phyloP scores from a whole-genome alignment of 2,329 filamentous ascomycete genomes.

The Leptographium galeiforme region DNA sequence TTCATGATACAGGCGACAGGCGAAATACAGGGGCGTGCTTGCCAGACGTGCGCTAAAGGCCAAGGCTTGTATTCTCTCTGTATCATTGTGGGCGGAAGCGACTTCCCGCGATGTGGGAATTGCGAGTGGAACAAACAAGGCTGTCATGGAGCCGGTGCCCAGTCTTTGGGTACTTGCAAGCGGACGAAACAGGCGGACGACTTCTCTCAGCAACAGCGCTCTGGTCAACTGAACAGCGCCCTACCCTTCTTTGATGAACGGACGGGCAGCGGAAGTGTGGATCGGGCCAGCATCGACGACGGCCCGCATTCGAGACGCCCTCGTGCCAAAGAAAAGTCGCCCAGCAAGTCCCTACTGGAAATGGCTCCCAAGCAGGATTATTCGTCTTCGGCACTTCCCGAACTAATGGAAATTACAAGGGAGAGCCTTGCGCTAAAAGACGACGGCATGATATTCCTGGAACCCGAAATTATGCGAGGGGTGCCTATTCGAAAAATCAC shows the following conservation, averaged over 20 bases:
- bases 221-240: neutral
- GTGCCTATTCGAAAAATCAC: slow-evolving; percentile 40
- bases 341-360: neutral
- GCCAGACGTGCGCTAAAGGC: slow-evolving; percentile 26
- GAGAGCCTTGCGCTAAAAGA: slow-evolving; percentile 31
- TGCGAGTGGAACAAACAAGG: slow-evolving; percentile 33
- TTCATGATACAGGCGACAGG: slow-evolving; percentile 38
- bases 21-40: slow-evolving; percentile 24
- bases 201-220: no score
- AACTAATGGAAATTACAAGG: slow-evolving; percentile 28
- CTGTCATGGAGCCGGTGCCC: slow-evolving; percentile 13
- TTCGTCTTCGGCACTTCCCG: no score
- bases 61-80: slow-evolving; percentile 32
- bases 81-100: slow-evolving; percentile 25
- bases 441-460: slow-evolving; percentile 34
- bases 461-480: slow-evolving; percentile 37
- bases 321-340: neutral
- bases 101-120: slow-evolving; percentile 35
- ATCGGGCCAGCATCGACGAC: neutral
- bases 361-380: neutral
- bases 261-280: neutral
- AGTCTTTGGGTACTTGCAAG: neutral
- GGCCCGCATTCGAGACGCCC: neutral
- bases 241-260: neutral
- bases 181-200: neutral